Evolutionary conservation across 768 basidiomycete species (phyloP).

Genomic region (Hebeloma cylindrosporum): DNA sequence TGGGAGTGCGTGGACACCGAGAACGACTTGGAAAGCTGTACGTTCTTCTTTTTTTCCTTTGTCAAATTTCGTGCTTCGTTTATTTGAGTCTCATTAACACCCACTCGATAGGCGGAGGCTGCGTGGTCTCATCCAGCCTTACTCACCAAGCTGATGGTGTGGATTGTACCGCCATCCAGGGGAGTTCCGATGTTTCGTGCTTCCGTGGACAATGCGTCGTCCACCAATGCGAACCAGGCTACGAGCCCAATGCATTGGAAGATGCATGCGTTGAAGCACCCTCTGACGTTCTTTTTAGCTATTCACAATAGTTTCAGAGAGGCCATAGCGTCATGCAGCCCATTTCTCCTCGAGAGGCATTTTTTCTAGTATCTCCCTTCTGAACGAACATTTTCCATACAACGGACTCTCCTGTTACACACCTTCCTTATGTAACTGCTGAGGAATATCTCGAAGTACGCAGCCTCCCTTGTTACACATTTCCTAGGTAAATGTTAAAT

Average conservation of each 20-base stretch:
- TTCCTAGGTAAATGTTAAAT: too few relatives aligned
- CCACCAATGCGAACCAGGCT: slow-evolving; percentile 46
- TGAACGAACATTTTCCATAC: too few relatives aligned
- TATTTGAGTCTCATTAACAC: not conserved
- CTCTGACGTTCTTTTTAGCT: too few relatives aligned
- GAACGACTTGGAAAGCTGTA: slow-evolving; percentile 53
- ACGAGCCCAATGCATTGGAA: slow-evolving; percentile 22
- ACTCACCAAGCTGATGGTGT: slow-evolving; percentile 32
- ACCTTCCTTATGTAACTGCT: too few relatives aligned
- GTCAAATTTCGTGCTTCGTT: too few relatives aligned
- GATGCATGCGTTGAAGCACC: slow-evolving; percentile 22
- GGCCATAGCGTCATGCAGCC: too few relatives aligned
- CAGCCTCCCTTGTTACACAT: too few relatives aligned
- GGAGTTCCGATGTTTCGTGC: slow-evolving; percentile 52
- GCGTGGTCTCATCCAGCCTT: slow-evolving; percentile 33
- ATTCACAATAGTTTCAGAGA: too few relatives aligned
- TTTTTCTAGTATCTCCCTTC: too few relatives aligned
- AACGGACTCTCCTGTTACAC: too few relatives aligned
- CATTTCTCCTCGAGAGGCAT: too few relatives aligned
- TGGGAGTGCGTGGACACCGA: slow-evolving; percentile 53
- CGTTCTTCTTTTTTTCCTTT: slow-evolving; percentile 21
- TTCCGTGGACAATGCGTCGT: slow-evolving; percentile 42
- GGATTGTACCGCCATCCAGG: slow-evolving; percentile 50
- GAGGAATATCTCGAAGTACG: too few relatives aligned
- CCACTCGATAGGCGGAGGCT: slow-evolving; percentile 45